Evolutionary conservation across 345 rosid species (phyloP).

Genomic region (Turnera subulata): DNA sequence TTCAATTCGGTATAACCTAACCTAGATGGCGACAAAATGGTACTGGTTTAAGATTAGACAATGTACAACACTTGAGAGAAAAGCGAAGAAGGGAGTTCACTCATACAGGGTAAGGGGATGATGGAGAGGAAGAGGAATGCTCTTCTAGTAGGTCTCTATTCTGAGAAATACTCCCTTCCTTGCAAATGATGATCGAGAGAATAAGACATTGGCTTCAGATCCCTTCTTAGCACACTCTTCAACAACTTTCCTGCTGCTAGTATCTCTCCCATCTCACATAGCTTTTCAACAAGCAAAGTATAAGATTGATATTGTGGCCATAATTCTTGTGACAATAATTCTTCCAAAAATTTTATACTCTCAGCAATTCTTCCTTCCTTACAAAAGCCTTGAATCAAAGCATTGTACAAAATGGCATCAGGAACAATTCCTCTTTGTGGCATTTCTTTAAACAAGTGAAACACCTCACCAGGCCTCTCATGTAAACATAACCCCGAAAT

Average conservation of each 20-base stretch:
- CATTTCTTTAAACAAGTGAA: slow-evolving; percentile 49
- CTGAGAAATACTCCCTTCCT: too few relatives aligned
- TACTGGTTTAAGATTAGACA: too few relatives aligned
- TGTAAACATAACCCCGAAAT: too few relatives aligned
- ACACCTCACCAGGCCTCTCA: slow-evolving; percentile 41
- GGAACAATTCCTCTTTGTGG: slow-evolving; percentile 41
- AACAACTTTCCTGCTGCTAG: slow-evolving; percentile 30
- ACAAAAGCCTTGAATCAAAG: slow-evolving; percentile 40
- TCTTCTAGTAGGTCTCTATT: too few relatives aligned
- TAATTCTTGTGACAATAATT: slow-evolving; percentile 34
- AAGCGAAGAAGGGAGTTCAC: too few relatives aligned
- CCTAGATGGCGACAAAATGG: not conserved
- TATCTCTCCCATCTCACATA: slow-evolving; percentile 27
- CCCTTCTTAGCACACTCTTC: slow-evolving; percentile 32
- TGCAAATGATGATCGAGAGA: too few relatives aligned
- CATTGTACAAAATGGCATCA: slow-evolving; percentile 41
- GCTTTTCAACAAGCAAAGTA: slow-evolving; percentile 25
- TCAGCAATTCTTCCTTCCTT: slow-evolving; percentile 36
- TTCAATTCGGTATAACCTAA: too few relatives aligned
- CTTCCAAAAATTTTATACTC: slow-evolving; percentile 25
- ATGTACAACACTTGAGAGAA: too few relatives aligned
- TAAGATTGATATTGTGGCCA: slow-evolving; percentile 29
- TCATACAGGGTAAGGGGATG: slow-evolving; percentile 75
- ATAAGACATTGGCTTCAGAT: slow-evolving; percentile 21
- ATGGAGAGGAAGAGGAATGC: slow-evolving; percentile 64